Conservation (phyloP, 2,329 filamentous ascomycete genomes). For the Claviceps humidiphila region DNA sequence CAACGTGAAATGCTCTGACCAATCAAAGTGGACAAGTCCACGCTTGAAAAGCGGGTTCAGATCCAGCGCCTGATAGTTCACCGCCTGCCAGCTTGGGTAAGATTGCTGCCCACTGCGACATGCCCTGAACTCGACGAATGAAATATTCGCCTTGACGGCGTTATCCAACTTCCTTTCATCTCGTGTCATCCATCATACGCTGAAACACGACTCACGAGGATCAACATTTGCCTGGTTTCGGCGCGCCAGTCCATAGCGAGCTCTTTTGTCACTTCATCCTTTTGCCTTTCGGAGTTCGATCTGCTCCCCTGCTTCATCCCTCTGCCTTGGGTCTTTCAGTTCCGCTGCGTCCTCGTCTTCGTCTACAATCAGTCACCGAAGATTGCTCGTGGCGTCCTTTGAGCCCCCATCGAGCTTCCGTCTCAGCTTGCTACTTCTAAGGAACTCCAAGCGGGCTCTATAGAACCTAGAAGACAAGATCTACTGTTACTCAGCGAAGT, state of each 20-base stretch:
- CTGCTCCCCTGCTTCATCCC: neutral
- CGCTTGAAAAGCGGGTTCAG: neutral
- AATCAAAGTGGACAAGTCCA: slow-evolving; percentile 1
- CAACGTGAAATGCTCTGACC: neutral
- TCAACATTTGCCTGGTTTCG: neutral
- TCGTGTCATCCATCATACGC: neutral
- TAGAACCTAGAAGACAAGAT: neutral
- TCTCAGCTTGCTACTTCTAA: neutral
- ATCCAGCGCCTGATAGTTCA: neutral
- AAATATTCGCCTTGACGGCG: neutral
- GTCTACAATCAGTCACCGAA: neutral
- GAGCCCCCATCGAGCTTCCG: neutral
- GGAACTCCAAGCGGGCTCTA: neutral
- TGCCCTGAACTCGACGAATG: neutral
- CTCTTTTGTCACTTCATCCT: neutral
- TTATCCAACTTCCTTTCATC: neutral
- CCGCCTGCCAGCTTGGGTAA: neutral
- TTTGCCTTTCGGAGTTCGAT: neutral
- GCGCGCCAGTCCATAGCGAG: neutral
- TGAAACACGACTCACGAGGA: neutral
- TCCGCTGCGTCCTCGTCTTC: neutral
- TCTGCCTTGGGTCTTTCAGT: neutral
- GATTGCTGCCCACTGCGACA: neutral
- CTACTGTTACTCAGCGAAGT: neutral
- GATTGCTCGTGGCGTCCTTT: neutral